Conservation (phyloP, 2,329 filamentous ascomycete species). For the Ascochyta fabae region DNA sequence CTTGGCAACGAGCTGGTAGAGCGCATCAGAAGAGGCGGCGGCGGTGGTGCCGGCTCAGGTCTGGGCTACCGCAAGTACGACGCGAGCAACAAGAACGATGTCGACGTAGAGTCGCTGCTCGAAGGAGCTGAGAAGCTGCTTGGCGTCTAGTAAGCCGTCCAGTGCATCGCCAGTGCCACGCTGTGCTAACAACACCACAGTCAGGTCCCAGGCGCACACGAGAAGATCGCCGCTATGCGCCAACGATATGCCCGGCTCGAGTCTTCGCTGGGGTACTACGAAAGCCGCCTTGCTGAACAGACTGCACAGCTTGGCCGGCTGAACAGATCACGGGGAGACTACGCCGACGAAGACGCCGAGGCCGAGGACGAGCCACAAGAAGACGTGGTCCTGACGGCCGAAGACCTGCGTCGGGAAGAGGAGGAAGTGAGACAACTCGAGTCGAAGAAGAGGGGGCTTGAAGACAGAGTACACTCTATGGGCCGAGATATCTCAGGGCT, state of each 20-base stretch:
- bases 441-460: constrained; percentile 65
- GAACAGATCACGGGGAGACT: constrained; percentile 66
- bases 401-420: constrained; percentile 72
- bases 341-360: constrained; percentile 61
- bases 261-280: constrained; percentile 79
- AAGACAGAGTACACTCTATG: constrained; percentile 71
- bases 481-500: constrained; percentile 70
- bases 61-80: constrained; percentile 53
- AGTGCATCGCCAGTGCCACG: too few relatives aligned
- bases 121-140: constrained; percentile 89
- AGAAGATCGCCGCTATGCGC: constrained; percentile 76
- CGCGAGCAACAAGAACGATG: constrained; percentile 66
- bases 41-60: constrained; percentile 59
- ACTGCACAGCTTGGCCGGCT: constrained; percentile 73
- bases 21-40: constrained; percentile 70
- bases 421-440: constrained; percentile 71
- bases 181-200: constrained; percentile 44
- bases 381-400: constrained; percentile 65
- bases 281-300: constrained; percentile 79
- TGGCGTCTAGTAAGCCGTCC: constrained; percentile 71
- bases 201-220: constrained; percentile 76
- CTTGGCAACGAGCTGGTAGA: constrained; percentile 86
- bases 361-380: constrained; percentile 50
- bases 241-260: constrained; percentile 73
- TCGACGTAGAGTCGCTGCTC: constrained; percentile 86